Evolutionary conservation across 176 grass and related monocot species (phyloP).

Genomic region (Bonia amplexicaulis): DNA sequence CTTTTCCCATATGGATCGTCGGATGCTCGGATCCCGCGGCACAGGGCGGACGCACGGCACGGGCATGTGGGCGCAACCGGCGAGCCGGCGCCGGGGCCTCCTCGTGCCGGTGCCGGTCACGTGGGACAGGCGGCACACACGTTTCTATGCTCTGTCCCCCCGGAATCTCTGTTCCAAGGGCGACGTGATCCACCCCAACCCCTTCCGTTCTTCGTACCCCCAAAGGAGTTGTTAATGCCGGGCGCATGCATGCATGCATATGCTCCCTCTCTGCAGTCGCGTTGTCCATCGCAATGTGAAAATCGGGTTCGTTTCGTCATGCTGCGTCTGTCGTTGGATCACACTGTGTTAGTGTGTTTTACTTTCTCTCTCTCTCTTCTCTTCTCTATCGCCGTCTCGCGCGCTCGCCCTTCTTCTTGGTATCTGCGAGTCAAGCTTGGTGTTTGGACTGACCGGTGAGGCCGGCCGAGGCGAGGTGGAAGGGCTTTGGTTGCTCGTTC

Average conservation of each 20-base stretch:
- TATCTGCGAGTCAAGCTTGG: constrained; percentile 34
- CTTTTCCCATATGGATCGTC: background rate
- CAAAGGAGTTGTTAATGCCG: background rate
- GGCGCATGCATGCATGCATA: background rate
- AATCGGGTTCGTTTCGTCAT: background rate
- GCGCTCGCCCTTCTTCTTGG: background rate
- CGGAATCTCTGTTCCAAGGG: constrained; percentile 64
- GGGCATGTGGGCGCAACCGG: constrained; percentile 52
- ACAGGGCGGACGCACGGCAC: background rate
- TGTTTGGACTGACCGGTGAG: background rate
- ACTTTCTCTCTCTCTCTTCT: background rate
- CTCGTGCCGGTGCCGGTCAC: constrained; percentile 39
- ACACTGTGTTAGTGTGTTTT: background rate
- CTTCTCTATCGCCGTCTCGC: background rate
- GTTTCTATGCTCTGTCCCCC: constrained; percentile 43
- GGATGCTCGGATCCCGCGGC: constrained; percentile 23
- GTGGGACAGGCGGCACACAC: constrained; percentile 47
- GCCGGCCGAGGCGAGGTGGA: background rate
- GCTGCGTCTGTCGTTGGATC: background rate
- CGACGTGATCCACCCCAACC: constrained; percentile 15
- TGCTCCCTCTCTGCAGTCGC: background rate
- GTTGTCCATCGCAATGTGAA: background rate
- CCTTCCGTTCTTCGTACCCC: background rate
- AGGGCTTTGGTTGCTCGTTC: background rate
- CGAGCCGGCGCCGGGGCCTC: constrained; percentile 44